Percentiles rank a stretch among this genome's conserved stretches.
Evolutionary conservation across 306 rosid genomes (phyloP).

Genomic region (Citrullus colocynthis): DNA sequence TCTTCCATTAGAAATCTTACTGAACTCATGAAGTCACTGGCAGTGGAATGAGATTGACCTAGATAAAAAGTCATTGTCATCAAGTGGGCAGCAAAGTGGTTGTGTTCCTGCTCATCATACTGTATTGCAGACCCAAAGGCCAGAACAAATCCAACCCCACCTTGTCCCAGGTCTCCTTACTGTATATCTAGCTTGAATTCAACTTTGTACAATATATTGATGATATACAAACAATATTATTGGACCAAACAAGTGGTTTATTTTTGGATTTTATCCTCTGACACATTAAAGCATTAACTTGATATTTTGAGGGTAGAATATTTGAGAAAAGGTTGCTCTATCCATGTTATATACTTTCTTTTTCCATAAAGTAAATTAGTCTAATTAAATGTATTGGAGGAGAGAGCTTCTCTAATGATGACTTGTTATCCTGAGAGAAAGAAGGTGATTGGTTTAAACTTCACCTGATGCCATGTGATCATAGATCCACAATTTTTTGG

Average conservation of each 20-base stretch:
- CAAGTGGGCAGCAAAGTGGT: conserved; percentile 10
- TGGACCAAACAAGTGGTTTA: background rate
- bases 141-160: conserved; percentile 9
- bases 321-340: background rate
- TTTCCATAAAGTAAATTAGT: background rate
- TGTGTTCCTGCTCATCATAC: conserved; percentile 5
- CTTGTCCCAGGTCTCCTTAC: background rate
- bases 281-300: conserved; percentile 1
- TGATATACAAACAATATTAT: conserved; percentile 3
- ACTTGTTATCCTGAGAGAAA: background rate
- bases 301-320: background rate
- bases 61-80: conserved; percentile 3
- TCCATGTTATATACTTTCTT: background rate
- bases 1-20: background rate
- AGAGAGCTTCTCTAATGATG: conserved; percentile 1
- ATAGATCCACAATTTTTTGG: background rate
- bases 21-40: background rate
- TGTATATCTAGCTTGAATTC: conserved; percentile 1
- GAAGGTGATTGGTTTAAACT: conserved; percentile 1
- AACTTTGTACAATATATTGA: background rate
- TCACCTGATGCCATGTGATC: conserved; percentile 6
- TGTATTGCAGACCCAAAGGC: conserved; percentile 2
- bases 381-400: conserved; percentile 1
- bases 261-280: conserved; percentile 7
- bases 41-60: conserved; percentile 10